Conservation (phyloP, 331 rosid species). For the Quercus tomentella region DNA sequence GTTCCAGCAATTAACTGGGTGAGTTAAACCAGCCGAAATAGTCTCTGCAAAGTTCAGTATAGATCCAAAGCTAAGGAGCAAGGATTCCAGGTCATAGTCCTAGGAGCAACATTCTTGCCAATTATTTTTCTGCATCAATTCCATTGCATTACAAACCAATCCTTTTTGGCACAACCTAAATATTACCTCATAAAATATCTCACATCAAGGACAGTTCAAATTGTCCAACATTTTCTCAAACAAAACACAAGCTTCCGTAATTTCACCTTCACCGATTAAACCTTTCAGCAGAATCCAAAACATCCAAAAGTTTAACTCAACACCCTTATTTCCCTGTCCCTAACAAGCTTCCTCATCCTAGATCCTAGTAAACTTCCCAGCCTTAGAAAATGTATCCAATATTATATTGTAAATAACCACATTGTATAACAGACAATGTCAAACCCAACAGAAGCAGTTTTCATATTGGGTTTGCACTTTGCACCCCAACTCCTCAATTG, state of each 20-base stretch:
- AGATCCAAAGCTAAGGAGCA: constrained; percentile 38
- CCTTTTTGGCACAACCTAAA: constrained; percentile 52
- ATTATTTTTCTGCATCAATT: constrained; percentile 43
- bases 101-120: constrained; percentile 29
- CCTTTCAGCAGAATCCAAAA: constrained; percentile 63
- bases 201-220: constrained; percentile 36
- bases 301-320: constrained; percentile 53
- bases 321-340: constrained; percentile 51
- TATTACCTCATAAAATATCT: constrained; percentile 50
- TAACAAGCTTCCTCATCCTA: constrained; percentile 40
- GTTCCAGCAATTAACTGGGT: constrained; percentile 1
- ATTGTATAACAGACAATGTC: no score
- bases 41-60: constrained; percentile 28
- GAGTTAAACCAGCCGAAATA: constrained; percentile 29
- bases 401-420: constrained; percentile 49
- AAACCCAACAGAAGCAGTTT: no score
- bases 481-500: constrained; percentile 55
- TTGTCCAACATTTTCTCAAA: constrained; percentile 66
- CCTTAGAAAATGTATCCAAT: constrained; percentile 39
- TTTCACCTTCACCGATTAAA: constrained; percentile 42
- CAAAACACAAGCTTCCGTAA: constrained; percentile 48
- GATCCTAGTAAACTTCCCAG: constrained; percentile 23
- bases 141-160: constrained; percentile 43
- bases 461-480: constrained; percentile 58
- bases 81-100: constrained; percentile 50